Base-by-base conservation (phyloP, 805 yeast species). In the Candida nanaspora region DNA sequence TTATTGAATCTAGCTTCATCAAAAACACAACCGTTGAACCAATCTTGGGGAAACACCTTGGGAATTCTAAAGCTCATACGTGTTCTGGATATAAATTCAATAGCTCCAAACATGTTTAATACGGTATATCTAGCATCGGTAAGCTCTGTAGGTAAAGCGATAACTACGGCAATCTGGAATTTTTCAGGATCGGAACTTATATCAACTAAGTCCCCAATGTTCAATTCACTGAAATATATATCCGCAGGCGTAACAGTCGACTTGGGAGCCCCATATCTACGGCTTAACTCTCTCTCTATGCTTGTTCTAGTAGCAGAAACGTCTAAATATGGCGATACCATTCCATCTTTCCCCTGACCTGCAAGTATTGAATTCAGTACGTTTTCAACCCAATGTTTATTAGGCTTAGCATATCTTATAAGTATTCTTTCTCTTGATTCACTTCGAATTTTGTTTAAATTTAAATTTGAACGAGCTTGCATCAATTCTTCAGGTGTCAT, bases 181-280 rank as follows among this genome's bases (percentile, higher is more conserved):
- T 23, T 23, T 8, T 11, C 27, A 7, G 11, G 27, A 11, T 23
- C 11, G 11, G 27, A 11, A 13, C 65, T 61, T 15, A 81, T 53
- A 15, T 78, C 72, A 4, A 81, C 87, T 36, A 81, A 61, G 56
- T 83, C 89, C 35, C 91, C 89, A 3, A 78, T 62, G 7, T 63
- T 47, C 14, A 78, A 36, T 35, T 57, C 62, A 2, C 36, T 40
- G 27, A 47, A 51, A 31, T 57, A 55, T 6, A 60, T 40, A 27
- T 55, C 55, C 16, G 42, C 21, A 33, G 57, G 48, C 2, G 32
- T 27, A 6, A 53, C 40, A 10, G 13, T 19, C 6, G 18, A 14
- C 4, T 36, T 42, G 4, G 46, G 36, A 8, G 36, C 28, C 6
- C 61, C 62, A 37, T 35, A 53, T 13, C 41, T 38, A 16, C 41